Conservation (phyloP, 2,329 filamentous ascomycete species). For the Cercospora sp. region DNA sequence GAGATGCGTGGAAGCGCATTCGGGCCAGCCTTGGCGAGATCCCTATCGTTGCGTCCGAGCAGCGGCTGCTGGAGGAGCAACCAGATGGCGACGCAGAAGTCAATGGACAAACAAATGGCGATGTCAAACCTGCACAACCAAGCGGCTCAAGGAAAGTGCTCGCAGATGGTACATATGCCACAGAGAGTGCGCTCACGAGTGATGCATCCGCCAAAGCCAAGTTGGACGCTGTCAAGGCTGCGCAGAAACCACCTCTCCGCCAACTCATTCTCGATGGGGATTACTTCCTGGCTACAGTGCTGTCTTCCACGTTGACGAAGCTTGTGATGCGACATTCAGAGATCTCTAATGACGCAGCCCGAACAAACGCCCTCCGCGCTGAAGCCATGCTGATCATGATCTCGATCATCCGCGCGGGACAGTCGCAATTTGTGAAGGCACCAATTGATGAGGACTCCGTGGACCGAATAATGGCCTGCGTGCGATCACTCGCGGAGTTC, state of each 20-base stretch:
- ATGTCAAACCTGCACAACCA: constrained; percentile 72
- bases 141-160: constrained; percentile 88
- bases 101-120: constrained; percentile 74
- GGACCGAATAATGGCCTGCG: constrained; percentile 98
- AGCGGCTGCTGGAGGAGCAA: constrained; percentile 83
- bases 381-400: constrained; percentile 99
- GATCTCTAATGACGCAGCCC: constrained; percentile 79
- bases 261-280: constrained; percentile 96
- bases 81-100: constrained; percentile 63
- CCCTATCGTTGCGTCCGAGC: constrained; percentile 92
- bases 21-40: constrained; percentile 93
- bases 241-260: constrained; percentile 90
- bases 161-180: constrained; percentile 95
- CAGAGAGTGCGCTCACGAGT: constrained; percentile 92
- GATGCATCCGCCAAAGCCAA: constrained; percentile 86
- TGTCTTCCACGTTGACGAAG: constrained; percentile 95
- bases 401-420: constrained; percentile 93
- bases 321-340: constrained; percentile 96
- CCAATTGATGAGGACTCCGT: constrained; percentile 97
- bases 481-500: constrained; percentile 89
- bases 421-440: constrained; percentile 98
- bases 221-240: constrained; percentile 93
- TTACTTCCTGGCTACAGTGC: constrained; percentile 90
- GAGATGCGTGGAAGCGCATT: constrained; percentile 95
- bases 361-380: constrained; percentile 90